Percentiles rank a stretch among this genome's conserved stretches.
phyloP scores from a whole-genome alignment of 495 filamentous ascomycete species.

The Friedmanniomyces endolithicus region DNA sequence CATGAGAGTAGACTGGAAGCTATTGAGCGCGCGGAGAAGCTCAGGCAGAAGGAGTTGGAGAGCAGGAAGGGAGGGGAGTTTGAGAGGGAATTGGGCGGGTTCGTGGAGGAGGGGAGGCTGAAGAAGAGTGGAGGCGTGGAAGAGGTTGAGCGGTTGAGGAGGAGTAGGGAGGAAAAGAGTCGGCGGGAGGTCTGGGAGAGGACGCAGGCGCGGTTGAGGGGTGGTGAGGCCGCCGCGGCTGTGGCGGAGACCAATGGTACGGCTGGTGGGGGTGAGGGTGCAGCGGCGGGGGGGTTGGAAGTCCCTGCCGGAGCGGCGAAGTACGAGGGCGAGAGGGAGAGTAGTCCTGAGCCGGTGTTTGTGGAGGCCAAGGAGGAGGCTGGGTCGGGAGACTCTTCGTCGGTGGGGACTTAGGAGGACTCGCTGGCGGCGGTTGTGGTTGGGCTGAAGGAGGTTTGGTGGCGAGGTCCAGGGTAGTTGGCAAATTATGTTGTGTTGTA shows the following conservation, averaged over 20 bases:
- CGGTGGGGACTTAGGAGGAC: too few species aligned
- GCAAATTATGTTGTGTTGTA: too few species aligned
- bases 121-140: conserved; percentile 95
- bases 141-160: conserved; percentile 76
- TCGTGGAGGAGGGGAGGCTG: conserved; percentile 82
- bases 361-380: conserved; percentile 22
- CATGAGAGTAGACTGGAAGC: conserved; percentile 87
- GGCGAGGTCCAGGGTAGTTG: too few species aligned
- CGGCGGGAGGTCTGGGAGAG: conserved; percentile 75
- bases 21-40: conserved; percentile 87
- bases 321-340: conserved; percentile 11
- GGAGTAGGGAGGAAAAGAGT: conserved; percentile 75
- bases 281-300: conserved; percentile 30
- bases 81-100: conserved; percentile 73
- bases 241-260: too few species aligned
- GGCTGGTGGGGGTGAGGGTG: conserved; percentile 33
- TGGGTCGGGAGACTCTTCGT: background rate
- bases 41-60: conserved; percentile 77
- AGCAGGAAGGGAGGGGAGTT: conserved; percentile 63
- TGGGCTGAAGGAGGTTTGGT: too few species aligned
- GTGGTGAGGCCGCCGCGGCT: background rate
- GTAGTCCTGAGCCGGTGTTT: conserved; percentile 19
- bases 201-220: conserved; percentile 35
- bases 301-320: background rate
- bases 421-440: too few species aligned